Percentiles rank a stretch among this genome's conserved stretches.
These are phyloP conservation scores for Zea luxurians DNA, from an alignment of 176 grass and related monocot genomes.

Conservation along the genomic window DNA sequence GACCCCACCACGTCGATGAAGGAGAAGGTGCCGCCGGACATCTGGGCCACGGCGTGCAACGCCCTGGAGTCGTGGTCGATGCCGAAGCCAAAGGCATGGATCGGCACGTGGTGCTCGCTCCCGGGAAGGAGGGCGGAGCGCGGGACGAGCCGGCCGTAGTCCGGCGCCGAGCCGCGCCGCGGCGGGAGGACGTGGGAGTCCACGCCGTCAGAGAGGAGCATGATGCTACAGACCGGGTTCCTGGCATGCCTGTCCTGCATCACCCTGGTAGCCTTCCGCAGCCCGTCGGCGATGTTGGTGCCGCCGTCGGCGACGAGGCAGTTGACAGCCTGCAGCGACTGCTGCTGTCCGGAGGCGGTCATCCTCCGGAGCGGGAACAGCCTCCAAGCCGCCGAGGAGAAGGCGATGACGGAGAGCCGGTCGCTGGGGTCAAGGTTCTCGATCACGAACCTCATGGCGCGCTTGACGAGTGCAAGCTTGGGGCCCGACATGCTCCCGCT, in stretches of 20 bases:
- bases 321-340: conserved; percentile 50
- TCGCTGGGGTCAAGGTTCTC: conserved; percentile 54
- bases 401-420: conserved; percentile 68
- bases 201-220: conserved; percentile 75
- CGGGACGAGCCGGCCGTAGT: conserved; percentile 59
- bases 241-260: conserved; percentile 49
- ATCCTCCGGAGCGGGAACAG: conserved; percentile 64
- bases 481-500: conserved; percentile 81
- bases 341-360: conserved; percentile 44
- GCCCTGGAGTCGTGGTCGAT: conserved; percentile 52
- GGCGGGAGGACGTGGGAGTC: conserved; percentile 27
- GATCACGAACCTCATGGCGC: conserved; percentile 73
- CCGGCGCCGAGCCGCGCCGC: not conserved
- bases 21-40: conserved; percentile 70
- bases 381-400: conserved; percentile 50
- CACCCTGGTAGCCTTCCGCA: conserved; percentile 59
- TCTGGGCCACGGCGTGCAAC: conserved; percentile 54
- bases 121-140: conserved; percentile 47
- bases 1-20: conserved; percentile 54
- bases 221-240: conserved; percentile 70
- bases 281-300: conserved; percentile 64
- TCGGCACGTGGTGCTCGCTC: conserved; percentile 37
- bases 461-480: conserved; percentile 74
- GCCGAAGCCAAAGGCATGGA: conserved; percentile 79
- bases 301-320: conserved; percentile 47